Percentiles rank a stretch among this genome's conserved stretches.
Evolutionary conservation across 306 rosid species (phyloP).

Genomic region (Prunus dulcis): DNA sequence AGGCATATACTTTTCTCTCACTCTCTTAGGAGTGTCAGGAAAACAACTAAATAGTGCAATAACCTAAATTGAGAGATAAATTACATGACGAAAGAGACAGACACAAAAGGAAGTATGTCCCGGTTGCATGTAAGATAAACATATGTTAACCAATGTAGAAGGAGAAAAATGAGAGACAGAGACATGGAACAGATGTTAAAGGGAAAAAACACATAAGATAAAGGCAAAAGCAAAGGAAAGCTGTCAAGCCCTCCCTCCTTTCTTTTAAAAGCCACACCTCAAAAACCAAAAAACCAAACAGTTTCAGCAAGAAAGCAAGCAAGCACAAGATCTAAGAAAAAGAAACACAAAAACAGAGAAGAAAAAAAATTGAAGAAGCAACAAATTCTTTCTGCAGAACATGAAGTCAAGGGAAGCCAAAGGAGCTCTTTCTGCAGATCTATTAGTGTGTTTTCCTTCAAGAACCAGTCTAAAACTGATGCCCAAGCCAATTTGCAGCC

Average conservation of each 20-base stretch:
- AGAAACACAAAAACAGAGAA: conserved; percentile 1
- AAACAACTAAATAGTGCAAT: too few relatives aligned
- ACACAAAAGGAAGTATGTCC: too few relatives aligned
- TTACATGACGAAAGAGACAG: too few relatives aligned
- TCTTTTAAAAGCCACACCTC: conserved; percentile 43
- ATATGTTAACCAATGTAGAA: conserved; percentile 22
- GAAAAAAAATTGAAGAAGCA: background rate
- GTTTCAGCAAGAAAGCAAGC: background rate
- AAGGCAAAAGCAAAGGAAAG: conserved; percentile 52
- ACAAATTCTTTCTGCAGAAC: background rate
- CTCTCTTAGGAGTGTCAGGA: too few relatives aligned
- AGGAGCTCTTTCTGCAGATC: conserved; percentile 60
- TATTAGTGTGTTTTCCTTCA: conserved; percentile 86
- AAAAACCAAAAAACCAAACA: background rate
- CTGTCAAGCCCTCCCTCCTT: conserved; percentile 44
- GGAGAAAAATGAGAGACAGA: background rate
- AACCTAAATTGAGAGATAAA: too few relatives aligned
- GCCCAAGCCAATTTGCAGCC: conserved; percentile 91
- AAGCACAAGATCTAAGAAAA: conserved; percentile 35
- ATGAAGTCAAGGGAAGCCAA: conserved; percentile 61
- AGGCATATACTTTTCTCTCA: too few relatives aligned
- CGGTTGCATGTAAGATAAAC: conserved; percentile 6
- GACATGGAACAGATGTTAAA: conserved; percentile 12
- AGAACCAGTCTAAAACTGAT: conserved; percentile 62
- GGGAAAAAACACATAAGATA: conserved; percentile 21